These are phyloP conservation scores for Medicago arabica DNA, from an alignment of 306 rosid species.

Conservation along the genomic window DNA sequence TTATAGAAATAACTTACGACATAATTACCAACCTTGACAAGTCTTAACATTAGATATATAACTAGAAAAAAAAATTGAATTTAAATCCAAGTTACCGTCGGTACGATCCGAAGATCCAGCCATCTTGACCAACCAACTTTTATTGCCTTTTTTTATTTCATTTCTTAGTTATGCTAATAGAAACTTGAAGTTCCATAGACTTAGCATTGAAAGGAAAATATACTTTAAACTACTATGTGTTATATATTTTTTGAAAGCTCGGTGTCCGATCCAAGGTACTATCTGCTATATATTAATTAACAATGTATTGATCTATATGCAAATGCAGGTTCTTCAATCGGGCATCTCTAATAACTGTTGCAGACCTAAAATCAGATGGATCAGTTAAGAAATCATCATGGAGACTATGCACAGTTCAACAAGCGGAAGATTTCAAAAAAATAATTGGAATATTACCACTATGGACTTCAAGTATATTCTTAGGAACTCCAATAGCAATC, in stretches of 20 bases:
- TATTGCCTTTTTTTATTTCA: background rate
- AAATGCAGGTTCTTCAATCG: conserved; percentile 58
- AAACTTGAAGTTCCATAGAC: background rate
- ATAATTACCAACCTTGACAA: too few relatives aligned
- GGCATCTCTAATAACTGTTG: conserved; percentile 56
- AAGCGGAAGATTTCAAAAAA: conserved; percentile 65
- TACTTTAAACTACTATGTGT: too few relatives aligned
- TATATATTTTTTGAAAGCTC: too few relatives aligned
- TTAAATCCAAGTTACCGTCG: too few relatives aligned
- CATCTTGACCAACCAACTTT: too few relatives aligned
- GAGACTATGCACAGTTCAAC: conserved; percentile 60
- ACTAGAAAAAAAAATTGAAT: too few relatives aligned
- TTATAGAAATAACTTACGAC: too few relatives aligned
- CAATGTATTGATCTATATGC: background rate
- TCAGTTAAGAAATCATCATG: conserved; percentile 56
- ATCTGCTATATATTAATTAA: too few relatives aligned
- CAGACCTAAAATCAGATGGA: conserved; percentile 53
- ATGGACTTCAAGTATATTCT: conserved; percentile 58
- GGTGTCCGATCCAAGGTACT: too few relatives aligned
- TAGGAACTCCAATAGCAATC: conserved; percentile 53
- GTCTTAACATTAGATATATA: too few relatives aligned
- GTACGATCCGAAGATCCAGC: too few relatives aligned
- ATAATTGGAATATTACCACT: conserved; percentile 54
- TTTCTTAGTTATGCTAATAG: background rate
- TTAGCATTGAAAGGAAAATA: background rate